phyloP scores from a whole-genome alignment of 306 rosid species.

The Delonix regia region DNA sequence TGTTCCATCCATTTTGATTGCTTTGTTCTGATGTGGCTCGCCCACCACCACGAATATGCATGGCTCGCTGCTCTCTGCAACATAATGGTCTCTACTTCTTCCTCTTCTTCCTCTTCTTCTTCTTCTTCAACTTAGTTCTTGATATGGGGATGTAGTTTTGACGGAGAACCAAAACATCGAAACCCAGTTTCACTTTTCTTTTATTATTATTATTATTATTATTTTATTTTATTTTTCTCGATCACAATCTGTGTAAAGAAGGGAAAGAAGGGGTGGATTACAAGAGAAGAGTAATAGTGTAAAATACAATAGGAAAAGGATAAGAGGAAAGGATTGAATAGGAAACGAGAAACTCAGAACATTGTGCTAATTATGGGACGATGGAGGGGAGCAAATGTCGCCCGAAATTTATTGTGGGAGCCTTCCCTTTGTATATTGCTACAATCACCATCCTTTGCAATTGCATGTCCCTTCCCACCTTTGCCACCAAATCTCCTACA shows the following conservation, averaged over 20 bases:
- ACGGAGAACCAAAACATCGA: slow-evolving; percentile 39
- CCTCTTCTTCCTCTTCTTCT: background rate
- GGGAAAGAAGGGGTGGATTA: slow-evolving; percentile 53
- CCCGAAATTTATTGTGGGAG: slow-evolving; percentile 47
- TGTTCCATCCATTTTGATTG: slow-evolving; percentile 99
- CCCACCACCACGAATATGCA: slow-evolving; percentile 99
- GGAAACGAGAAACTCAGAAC: slow-evolving; percentile 49
- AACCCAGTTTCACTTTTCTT: slow-evolving; percentile 25
- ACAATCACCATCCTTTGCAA: too few species aligned
- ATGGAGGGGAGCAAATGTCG: slow-evolving; percentile 93
- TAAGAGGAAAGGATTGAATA: slow-evolving; percentile 26
- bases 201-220: too few species aligned
- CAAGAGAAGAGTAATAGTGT: slow-evolving; percentile 31
- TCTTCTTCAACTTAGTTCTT: slow-evolving; percentile 28
- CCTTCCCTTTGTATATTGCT: background rate
- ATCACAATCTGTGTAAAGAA: slow-evolving; percentile 26
- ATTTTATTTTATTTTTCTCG: slow-evolving; percentile 7
- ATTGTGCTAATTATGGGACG: slow-evolving; percentile 58
- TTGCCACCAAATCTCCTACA: too few species aligned
- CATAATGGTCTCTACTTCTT: slow-evolving; percentile 45
- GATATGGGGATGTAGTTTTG: slow-evolving; percentile 28
- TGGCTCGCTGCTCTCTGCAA: slow-evolving; percentile 99
- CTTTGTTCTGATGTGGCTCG: slow-evolving; percentile 95
- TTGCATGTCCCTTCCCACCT: too few species aligned
- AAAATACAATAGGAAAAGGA: background rate